These are phyloP conservation scores for Spergularia azorica DNA, from an alignment of 179 eudicot genomes.

Conservation along the genomic window DNA sequence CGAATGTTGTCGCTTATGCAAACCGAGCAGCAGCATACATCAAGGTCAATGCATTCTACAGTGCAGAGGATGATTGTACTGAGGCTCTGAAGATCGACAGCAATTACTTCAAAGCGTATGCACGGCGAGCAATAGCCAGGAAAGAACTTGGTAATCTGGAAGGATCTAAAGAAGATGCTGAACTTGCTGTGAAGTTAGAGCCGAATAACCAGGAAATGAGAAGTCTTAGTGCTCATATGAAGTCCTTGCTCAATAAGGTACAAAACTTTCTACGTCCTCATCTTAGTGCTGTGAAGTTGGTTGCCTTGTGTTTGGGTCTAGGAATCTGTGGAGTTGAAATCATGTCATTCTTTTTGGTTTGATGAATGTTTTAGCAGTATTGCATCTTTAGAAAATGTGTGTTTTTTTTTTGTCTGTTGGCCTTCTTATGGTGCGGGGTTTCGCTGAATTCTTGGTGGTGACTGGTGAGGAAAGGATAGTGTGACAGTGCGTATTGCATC, in stretches of 20 bases:
- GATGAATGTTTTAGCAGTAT: too few relatives aligned
- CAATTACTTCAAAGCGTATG: background rate
- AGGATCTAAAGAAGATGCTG: slow-evolving; percentile 9
- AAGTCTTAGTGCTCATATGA: background rate
- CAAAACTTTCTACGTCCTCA: background rate
- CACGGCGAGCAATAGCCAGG: slow-evolving; percentile 8
- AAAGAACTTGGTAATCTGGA: slow-evolving; percentile 15
- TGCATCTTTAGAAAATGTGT: too few relatives aligned
- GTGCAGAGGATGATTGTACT: slow-evolving; percentile 16
- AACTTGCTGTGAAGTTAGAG: slow-evolving; percentile 12
- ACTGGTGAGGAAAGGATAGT: too few relatives aligned
- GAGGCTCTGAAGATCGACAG: slow-evolving; percentile 3
- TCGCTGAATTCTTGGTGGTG: too few relatives aligned
- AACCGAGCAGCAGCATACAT: background rate
- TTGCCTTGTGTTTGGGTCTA: too few relatives aligned
- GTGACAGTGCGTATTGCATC: too few relatives aligned
- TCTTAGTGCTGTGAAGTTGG: background rate
- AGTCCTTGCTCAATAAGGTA: slow-evolving; percentile 14
- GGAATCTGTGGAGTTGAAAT: too few relatives aligned
- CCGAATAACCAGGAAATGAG: background rate
- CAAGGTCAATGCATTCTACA: too few relatives aligned
- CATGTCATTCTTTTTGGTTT: too few relatives aligned
- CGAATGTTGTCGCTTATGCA: background rate
- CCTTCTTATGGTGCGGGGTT: too few relatives aligned
- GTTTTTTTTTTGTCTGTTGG: too few relatives aligned